Conservation (phyloP, 2,329 filamentous ascomycete genomes). For the Hypoxylon sp. region DNA sequence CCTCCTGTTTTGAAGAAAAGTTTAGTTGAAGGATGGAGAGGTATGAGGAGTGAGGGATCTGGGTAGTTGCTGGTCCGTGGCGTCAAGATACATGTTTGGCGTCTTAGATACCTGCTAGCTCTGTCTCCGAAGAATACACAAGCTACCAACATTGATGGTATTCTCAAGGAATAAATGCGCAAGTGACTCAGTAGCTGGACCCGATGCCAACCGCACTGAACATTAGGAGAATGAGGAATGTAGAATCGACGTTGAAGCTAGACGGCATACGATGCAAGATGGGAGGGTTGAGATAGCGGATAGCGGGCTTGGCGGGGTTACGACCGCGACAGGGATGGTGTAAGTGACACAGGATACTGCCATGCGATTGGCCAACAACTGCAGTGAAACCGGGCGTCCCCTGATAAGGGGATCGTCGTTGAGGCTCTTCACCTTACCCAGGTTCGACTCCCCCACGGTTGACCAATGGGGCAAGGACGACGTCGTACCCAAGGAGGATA, state of each 20-base stretch:
- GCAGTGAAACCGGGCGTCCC: slow-evolving; percentile 44
- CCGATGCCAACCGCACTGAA: not conserved
- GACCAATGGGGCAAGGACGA: slow-evolving; percentile 2
- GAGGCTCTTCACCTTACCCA: slow-evolving; percentile 35
- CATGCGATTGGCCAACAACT: slow-evolving; percentile 39
- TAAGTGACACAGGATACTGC: slow-evolving; percentile 40
- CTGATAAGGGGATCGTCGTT: slow-evolving; percentile 35
- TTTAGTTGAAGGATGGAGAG: not conserved
- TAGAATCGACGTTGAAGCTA: slow-evolving; percentile 14
- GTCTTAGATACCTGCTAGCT: slow-evolving; percentile 8
- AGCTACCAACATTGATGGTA: not conserved
- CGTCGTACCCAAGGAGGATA: slow-evolving; percentile 19
- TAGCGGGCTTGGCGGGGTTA: slow-evolving; percentile 33
- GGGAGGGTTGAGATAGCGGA: slow-evolving; percentile 27
- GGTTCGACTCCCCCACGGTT: slow-evolving; percentile 1
- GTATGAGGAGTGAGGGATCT: not conserved
- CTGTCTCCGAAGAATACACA: not conserved
- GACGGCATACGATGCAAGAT: slow-evolving; percentile 13
- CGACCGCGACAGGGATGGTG: slow-evolving; percentile 36
- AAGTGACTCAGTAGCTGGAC: not conserved
- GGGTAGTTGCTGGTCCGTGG: slow-evolving; percentile 1
- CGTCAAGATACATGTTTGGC: slow-evolving; percentile 28
- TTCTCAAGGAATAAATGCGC: not conserved
- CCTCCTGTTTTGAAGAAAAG: not conserved
- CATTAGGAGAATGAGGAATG: slow-evolving; percentile 2